Conservation (phyloP, 2,329 filamentous ascomycete species). For the Paraconiothyrium sp. region DNA sequence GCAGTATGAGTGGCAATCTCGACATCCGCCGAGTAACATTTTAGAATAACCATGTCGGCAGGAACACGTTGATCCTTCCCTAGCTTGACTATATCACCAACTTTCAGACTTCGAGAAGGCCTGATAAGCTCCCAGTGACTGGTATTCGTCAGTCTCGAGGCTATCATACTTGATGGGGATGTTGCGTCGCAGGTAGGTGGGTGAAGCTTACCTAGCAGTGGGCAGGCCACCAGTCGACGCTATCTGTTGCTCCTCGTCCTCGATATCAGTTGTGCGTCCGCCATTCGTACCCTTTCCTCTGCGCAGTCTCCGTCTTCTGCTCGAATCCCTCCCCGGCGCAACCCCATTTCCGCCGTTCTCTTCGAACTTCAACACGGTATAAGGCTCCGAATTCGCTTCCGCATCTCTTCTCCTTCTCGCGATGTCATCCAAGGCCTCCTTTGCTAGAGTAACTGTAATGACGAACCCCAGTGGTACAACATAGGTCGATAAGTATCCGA, state of each 20-base stretch:
- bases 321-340: slow-evolving; percentile 40
- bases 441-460: slow-evolving; percentile 88
- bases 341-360: slow-evolving; percentile 58
- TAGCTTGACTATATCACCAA: slow-evolving; percentile 94
- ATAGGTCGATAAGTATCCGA: slow-evolving; percentile 95
- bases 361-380: slow-evolving; percentile 78
- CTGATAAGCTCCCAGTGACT: slow-evolving; percentile 74
- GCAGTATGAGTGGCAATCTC: not conserved
- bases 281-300: slow-evolving; percentile 46
- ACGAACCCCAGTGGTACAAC: slow-evolving; percentile 93
- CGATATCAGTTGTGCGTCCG: slow-evolving; percentile 69
- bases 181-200: not conserved
- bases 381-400: slow-evolving; percentile 93
- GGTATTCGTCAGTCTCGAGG: not conserved
- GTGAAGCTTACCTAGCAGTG: slow-evolving; percentile 49
- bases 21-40: slow-evolving; percentile 68
- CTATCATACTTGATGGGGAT: not conserved
- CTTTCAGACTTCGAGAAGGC: slow-evolving; percentile 87
- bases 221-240: slow-evolving; percentile 46
- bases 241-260: slow-evolving; percentile 70
- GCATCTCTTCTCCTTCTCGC: slow-evolving; percentile 84
- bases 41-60: slow-evolving; percentile 91
- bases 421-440: slow-evolving; percentile 95
- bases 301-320: slow-evolving; percentile 43
- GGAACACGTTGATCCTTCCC: slow-evolving; percentile 92